Conservation (phyloP, 805 yeast genomes). For the Starmerella bombicola region DNA sequence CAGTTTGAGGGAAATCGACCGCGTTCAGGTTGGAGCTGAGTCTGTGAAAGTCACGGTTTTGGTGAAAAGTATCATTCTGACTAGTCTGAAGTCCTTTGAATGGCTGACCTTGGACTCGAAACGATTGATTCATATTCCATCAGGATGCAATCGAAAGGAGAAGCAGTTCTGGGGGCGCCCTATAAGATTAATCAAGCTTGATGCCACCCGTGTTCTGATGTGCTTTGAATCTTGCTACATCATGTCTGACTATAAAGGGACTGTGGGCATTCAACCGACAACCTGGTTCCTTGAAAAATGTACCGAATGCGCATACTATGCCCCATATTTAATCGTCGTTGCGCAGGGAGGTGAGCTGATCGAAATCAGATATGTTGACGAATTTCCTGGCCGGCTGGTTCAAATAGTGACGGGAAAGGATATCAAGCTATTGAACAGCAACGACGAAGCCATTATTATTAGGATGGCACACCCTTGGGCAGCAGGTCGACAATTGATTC, state of each 20-base stretch:
- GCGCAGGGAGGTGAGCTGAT: constrained; percentile 46
- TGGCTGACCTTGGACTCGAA: constrained; percentile 48
- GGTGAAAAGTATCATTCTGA: constrained; percentile 50
- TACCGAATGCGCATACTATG: constrained; percentile 28
- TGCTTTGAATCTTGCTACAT: constrained; percentile 64
- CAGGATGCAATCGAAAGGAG: constrained; percentile 7
- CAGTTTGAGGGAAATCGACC: constrained; percentile 35
- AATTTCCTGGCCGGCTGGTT: constrained; percentile 26
- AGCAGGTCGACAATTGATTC: constrained; percentile 48
- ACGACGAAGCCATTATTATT: constrained; percentile 32
- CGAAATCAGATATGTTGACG: constrained; percentile 50
- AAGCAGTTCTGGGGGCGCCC: constrained; percentile 30
- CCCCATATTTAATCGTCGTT: constrained; percentile 40
- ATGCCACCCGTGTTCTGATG: constrained; percentile 41
- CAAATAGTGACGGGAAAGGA: constrained; percentile 68
- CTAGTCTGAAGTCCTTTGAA: constrained; percentile 51
- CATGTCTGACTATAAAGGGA: constrained; percentile 43
- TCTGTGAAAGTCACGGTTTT: constrained; percentile 50
- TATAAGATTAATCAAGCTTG: constrained; percentile 41
- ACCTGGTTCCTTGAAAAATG: constrained; percentile 33
- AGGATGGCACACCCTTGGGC: constrained; percentile 54
- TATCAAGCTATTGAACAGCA: constrained; percentile 36
- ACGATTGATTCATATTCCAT: constrained; percentile 46
- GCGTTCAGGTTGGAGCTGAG: constrained; percentile 43
- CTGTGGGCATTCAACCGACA: constrained; percentile 31